These are phyloP conservation scores for Cyclotella cryptica DNA, from an alignment of 108 stramenopile species.

Conservation along the genomic window DNA sequence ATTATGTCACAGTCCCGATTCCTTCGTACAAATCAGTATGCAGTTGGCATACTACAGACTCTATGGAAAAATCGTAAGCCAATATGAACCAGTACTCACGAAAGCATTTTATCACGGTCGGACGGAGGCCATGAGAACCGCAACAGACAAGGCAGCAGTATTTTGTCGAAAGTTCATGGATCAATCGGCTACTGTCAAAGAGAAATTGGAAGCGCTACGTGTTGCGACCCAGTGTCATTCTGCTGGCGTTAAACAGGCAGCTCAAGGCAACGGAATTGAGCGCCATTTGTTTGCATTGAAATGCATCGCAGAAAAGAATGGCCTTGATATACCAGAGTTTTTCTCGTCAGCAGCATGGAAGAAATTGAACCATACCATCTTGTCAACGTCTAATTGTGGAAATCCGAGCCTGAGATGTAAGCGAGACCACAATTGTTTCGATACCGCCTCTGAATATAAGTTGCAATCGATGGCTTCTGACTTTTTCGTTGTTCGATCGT, in stretches of 20 bases:
- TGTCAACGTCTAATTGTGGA: conserved; percentile 90
- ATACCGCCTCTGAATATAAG: background rate
- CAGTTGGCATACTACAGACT: conserved; percentile 84
- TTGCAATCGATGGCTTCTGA: background rate
- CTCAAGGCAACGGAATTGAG: conserved; percentile 79
- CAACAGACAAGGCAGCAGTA: conserved; percentile 67
- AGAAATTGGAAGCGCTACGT: conserved; percentile 70
- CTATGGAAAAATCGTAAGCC: conserved; percentile 74
- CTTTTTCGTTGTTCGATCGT: background rate
- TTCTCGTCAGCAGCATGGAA: conserved; percentile 74
- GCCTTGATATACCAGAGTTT: conserved; percentile 67
- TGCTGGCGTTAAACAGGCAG: conserved; percentile 66
- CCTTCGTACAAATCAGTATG: conserved; percentile 81
- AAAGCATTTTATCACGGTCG: conserved; percentile 88
- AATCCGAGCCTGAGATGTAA: conserved; percentile 77
- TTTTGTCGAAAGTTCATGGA: conserved; percentile 67
- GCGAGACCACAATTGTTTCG: background rate
- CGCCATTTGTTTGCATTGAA: conserved; percentile 85
- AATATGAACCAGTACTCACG: conserved; percentile 87
- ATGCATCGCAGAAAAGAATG: conserved; percentile 80
- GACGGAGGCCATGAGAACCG: conserved; percentile 86
- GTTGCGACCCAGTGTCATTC: conserved; percentile 71
- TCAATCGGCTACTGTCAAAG: conserved; percentile 38
- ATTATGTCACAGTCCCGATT: conserved; percentile 69
- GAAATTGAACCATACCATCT: conserved; percentile 79